Base-by-base conservation (phyloP, 768 basidiomycete species). In the Calvatia gigantea region DNA sequence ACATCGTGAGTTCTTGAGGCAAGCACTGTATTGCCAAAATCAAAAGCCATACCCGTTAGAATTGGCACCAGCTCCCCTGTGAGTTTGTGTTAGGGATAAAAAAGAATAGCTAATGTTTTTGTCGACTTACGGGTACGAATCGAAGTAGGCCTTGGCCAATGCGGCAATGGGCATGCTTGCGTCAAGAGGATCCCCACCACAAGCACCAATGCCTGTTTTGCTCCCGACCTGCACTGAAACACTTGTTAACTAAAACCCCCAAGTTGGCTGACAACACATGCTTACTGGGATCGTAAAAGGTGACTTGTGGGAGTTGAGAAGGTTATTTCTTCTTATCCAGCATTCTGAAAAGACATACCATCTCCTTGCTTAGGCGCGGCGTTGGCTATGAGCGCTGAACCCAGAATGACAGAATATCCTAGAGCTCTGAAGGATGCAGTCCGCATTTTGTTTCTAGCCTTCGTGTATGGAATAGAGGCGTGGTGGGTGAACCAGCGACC, bases 231-330 rank as follows among this genome's bases (percentile, higher is more conserved):
- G 7, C 41, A 8, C 51, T 43, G 28, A 11, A 8, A 23, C 9
- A 21, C 7, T 11, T 11, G 11, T 42, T 2, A 42, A n/a, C n/a
- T n/a, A n/a, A 23, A 9, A 7, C 25, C 17, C 21, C 7, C 8
- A 25, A 21, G 12, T 41, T 41, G 17, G 19, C 19, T 4, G 19
- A 11, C 17, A 21, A 21, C 17, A 2, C 14, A 8, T 17, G 29
- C 35, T 42, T 41, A 51, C 50, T 28, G 14, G 50, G 50, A n/a
- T 51, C 50, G 42, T 51, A 51, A 14, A 8, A 51, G 14, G 50
- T 51, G 27, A 51, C 50, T 51, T 9, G 6, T 6, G 15, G 19
- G 15, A 15, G 27, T 12, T 15, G 31, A 15, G 11, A 19, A 42
- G 41, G 21, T 42, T 21, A 42, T 19, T 42, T 23, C 41, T 21